These are phyloP conservation scores for Xylaria sp. DNA, from an alignment of 2,329 filamentous ascomycete species.

Conservation along the genomic window DNA sequence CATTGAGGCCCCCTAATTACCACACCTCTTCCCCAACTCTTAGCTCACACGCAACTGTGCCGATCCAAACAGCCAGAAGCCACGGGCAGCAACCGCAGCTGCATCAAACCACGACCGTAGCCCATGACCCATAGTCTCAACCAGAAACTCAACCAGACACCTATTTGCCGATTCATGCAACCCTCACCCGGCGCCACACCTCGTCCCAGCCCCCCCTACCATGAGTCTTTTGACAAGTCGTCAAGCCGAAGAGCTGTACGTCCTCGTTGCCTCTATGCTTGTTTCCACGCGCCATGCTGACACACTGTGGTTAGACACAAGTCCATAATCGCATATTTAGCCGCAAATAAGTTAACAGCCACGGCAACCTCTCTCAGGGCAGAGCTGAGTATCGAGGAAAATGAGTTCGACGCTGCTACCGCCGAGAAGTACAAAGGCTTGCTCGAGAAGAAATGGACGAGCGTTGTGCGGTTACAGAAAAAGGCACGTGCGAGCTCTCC, in stretches of 20 bases:
- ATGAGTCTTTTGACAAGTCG: slow-evolving; percentile 39
- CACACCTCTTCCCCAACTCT: too few relatives aligned
- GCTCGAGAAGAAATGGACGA: slow-evolving; percentile 98
- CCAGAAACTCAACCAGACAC: not conserved
- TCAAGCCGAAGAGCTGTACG: slow-evolving; percentile 43
- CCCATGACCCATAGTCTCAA: too few relatives aligned
- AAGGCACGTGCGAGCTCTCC: slow-evolving; percentile 64
- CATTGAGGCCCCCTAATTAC: too few relatives aligned
- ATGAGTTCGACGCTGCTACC: slow-evolving; percentile 78
- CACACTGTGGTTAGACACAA: slow-evolving; percentile 64
- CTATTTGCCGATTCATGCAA: too few relatives aligned
- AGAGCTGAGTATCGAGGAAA: slow-evolving; percentile 67
- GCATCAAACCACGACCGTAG: too few relatives aligned
- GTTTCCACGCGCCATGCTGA: not conserved
- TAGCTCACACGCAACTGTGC: too few relatives aligned
- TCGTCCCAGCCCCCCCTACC: too few relatives aligned
- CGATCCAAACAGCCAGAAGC: too few relatives aligned
- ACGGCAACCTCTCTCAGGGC: slow-evolving; percentile 74
- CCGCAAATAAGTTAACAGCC: slow-evolving; percentile 71
- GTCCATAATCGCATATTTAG: slow-evolving; percentile 87
- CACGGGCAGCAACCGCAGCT: too few relatives aligned
- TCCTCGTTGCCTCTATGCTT: not conserved
- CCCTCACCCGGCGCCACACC: too few relatives aligned
- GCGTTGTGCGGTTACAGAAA: slow-evolving; percentile 90
- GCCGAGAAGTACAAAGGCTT: slow-evolving; percentile 93